Percentiles rank a stretch among this genome's conserved stretches.
Evolutionary conservation across 202 grass and related monocot genomes (phyloP).

Genomic region (Carex arenaria): DNA sequence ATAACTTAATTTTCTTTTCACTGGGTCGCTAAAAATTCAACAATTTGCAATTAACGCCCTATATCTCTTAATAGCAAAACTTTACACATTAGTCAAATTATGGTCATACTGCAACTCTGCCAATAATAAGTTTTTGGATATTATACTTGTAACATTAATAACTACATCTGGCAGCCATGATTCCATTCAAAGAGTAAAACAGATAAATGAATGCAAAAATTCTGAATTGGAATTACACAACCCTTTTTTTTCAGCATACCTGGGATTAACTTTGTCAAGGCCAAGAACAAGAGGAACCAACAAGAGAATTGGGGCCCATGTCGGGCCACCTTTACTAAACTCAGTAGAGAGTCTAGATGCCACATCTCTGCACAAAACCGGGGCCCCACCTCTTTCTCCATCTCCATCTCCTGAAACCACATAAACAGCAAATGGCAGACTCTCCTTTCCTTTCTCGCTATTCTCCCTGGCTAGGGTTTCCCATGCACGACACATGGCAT

Average conservation of each 20-base stretch:
- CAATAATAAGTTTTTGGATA: background rate
- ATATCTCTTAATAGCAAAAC: background rate
- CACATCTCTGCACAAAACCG: constrained; percentile 78
- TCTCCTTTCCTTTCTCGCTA: constrained; percentile 30
- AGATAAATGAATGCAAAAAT: background rate
- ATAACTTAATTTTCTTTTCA: background rate
- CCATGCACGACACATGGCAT: constrained; percentile 88
- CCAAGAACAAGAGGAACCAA: constrained; percentile 91
- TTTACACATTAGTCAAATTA: background rate
- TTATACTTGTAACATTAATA: background rate
- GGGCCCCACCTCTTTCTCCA: constrained; percentile 91
- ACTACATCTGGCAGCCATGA: background rate
- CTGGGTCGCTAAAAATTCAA: background rate
- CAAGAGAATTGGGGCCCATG: constrained; percentile 73
- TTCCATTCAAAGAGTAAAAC: background rate
- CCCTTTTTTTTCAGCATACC: constrained; percentile 38
- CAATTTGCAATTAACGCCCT: background rate
- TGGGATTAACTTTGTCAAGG: constrained; percentile 88
- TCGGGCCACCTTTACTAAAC: constrained; percentile 41
- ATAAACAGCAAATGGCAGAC: constrained; percentile 73
- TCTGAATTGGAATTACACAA: background rate
- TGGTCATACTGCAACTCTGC: background rate
- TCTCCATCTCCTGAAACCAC: constrained; percentile 93
- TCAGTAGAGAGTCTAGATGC: constrained; percentile 55
- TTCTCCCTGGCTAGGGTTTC: constrained; percentile 59